phyloP scores from a whole-genome alignment of 1,284 basidiomycete species.

The Cryptococcus wingfieldii region DNA sequence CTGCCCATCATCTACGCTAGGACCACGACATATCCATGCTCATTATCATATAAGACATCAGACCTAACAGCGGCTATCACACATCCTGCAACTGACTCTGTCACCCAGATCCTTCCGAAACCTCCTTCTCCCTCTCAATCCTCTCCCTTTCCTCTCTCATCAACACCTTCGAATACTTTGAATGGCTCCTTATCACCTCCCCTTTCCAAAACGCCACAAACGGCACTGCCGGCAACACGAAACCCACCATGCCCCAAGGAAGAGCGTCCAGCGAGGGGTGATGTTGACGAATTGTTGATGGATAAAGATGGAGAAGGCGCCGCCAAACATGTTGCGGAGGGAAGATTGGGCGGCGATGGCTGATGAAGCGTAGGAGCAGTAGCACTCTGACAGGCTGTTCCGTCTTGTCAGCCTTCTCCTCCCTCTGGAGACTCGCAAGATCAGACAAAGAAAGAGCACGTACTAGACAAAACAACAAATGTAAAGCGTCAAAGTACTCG shows the following conservation, averaged over 20 bases:
- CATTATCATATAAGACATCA: too few relatives aligned
- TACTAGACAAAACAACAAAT: conserved; percentile 42
- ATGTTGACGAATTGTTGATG: conserved; percentile 14
- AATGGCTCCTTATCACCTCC: conserved; percentile 34
- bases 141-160: not conserved
- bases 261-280: conserved; percentile 21
- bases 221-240: conserved; percentile 33
- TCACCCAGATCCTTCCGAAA: conserved; percentile 8
- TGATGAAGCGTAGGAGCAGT: conserved; percentile 22
- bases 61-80: too few relatives aligned
- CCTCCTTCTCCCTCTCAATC: conserved; percentile 8
- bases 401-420: not conserved
- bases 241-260: conserved; percentile 19
- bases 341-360: conserved; percentile 26
- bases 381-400: conserved; percentile 25
- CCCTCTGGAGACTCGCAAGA: too few relatives aligned
- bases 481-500: conserved; percentile 28
- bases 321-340: conserved; percentile 27
- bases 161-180: conserved; percentile 23
- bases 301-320: conserved; percentile 24
- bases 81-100: too few relatives aligned
- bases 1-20: too few relatives aligned
- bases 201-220: conserved; percentile 41
- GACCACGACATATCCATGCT: too few relatives aligned
- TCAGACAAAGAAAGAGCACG: not conserved